Evolutionary conservation across 345 rosid genomes (phyloP).

Genomic region (Trapa incisa): DNA sequence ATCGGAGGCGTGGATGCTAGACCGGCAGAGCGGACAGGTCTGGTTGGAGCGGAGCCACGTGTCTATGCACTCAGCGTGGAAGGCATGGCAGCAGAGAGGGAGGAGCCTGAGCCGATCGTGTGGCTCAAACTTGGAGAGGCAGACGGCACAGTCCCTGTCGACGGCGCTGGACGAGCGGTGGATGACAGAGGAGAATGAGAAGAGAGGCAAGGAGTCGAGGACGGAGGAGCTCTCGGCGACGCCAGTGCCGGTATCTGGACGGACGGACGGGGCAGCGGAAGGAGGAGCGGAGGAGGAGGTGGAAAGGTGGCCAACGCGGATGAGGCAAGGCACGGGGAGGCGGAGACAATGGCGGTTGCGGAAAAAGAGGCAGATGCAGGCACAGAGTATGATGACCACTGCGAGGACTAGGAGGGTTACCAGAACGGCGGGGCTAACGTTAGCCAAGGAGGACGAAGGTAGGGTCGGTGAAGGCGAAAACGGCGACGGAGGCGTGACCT

Average conservation of each 20-base stretch:
- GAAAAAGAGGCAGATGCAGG: conserved; percentile 53
- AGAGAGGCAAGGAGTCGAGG: conserved; percentile 64
- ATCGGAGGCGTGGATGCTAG: conserved; percentile 51
- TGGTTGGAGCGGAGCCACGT: conserved; percentile 62
- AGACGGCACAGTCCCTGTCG: conserved; percentile 69
- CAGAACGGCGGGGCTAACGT: conserved; percentile 48
- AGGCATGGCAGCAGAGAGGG: conserved; percentile 86
- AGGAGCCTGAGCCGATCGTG: conserved; percentile 75
- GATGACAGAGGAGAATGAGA: conserved; percentile 53
- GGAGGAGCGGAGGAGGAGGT: conserved; percentile 33
- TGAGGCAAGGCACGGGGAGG: conserved; percentile 36
- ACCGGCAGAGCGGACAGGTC: conserved; percentile 90
- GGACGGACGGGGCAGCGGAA: conserved; percentile 5
- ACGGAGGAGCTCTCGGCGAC: conserved; percentile 25
- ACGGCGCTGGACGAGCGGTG: conserved; percentile 36
- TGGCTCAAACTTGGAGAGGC: conserved; percentile 62
- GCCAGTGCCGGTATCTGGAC: conserved; percentile 5
- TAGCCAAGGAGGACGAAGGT: conserved; percentile 27
- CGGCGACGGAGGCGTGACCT: conserved; percentile 11
- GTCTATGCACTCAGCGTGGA: conserved; percentile 69
- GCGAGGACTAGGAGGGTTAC: conserved; percentile 23
- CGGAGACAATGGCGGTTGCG: conserved; percentile 72
- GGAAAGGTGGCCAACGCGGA: conserved; percentile 46
- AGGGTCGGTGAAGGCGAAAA: conserved; percentile 10
- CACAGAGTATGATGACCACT: conserved; percentile 25